Conservation (phyloP, 306 rosid genomes). For the Sicyos baderoa region DNA sequence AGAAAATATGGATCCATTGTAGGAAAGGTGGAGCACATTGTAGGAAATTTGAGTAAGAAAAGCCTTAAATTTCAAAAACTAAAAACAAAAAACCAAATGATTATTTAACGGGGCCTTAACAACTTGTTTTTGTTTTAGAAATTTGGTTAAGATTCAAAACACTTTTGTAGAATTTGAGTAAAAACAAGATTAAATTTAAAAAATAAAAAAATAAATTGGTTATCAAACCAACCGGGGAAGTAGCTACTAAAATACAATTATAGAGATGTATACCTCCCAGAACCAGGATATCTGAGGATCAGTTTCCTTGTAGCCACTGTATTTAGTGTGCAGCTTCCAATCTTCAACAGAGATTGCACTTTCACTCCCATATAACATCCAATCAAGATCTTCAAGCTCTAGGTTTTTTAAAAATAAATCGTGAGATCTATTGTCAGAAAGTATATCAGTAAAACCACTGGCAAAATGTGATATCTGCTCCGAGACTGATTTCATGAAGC, state of each 20-base stretch:
- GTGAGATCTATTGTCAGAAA: conserved; percentile 33
- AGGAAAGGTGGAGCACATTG: no score
- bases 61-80: no score
- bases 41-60: no score
- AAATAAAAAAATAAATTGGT: no score
- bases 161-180: no score
- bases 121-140: no score
- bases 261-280: conserved; percentile 67
- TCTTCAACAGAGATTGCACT: conserved; percentile 59
- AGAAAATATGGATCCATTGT: no score
- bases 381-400: conserved; percentile 84
- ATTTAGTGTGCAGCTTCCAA: conserved; percentile 86
- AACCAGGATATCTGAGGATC: conserved; percentile 86
- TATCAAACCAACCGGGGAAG: no score
- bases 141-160: no score
- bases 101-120: no score
- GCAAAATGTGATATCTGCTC: conserved; percentile 72
- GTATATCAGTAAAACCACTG: conserved; percentile 75
- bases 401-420: conserved; percentile 51
- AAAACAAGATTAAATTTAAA: no score
- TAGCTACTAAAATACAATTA: not conserved
- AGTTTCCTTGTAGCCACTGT: conserved; percentile 70
- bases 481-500: conserved; percentile 61
- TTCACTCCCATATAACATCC: conserved; percentile 84
- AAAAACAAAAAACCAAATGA: no score